These are phyloP conservation scores for Phaeosphaeria sp. DNA, from an alignment of 2,329 filamentous ascomycete species.

Conservation along the genomic window DNA sequence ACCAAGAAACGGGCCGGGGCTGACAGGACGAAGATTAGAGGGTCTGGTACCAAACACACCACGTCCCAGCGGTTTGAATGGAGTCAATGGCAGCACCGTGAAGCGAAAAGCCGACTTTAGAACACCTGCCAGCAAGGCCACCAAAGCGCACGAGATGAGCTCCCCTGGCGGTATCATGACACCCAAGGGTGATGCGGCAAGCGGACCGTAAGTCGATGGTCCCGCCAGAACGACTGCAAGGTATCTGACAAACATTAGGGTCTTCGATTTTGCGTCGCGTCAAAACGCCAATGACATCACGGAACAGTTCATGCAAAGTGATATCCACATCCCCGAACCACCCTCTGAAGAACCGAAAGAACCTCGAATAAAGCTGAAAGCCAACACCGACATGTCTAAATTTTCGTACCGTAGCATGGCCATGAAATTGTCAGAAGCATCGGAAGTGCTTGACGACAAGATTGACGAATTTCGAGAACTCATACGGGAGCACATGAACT, in stretches of 20 bases:
- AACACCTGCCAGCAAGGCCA: slow-evolving; percentile 56
- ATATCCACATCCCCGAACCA: slow-evolving; percentile 70
- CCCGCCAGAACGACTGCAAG: not conserved
- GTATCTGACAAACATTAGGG: slow-evolving; percentile 1
- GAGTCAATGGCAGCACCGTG: slow-evolving; percentile 54
- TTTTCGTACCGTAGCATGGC: slow-evolving; percentile 90
- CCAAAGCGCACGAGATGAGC: slow-evolving; percentile 51
- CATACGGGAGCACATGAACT: slow-evolving; percentile 73
- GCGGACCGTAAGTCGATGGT: slow-evolving; percentile 21
- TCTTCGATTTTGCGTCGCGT: slow-evolving; percentile 76
- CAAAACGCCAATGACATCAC: slow-evolving; percentile 80
- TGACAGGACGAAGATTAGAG: slow-evolving; percentile 50
- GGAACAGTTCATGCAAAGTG: slow-evolving; percentile 77
- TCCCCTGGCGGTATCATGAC: slow-evolving; percentile 55
- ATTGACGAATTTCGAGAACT: slow-evolving; percentile 87
- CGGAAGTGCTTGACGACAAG: slow-evolving; percentile 90
- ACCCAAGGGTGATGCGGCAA: slow-evolving; percentile 43
- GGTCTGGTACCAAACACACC: slow-evolving; percentile 56
- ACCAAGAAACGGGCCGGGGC: not conserved
- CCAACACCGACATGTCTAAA: slow-evolving; percentile 88
- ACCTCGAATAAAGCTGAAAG: slow-evolving; percentile 81
- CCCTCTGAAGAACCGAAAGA: slow-evolving; percentile 76
- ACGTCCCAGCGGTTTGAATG: slow-evolving; percentile 46
- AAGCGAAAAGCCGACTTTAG: slow-evolving; percentile 63
- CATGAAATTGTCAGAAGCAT: slow-evolving; percentile 92